Evolutionary conservation across 176 grass and related monocot genomes (phyloP).

Genomic region (Lolium perenne): DNA sequence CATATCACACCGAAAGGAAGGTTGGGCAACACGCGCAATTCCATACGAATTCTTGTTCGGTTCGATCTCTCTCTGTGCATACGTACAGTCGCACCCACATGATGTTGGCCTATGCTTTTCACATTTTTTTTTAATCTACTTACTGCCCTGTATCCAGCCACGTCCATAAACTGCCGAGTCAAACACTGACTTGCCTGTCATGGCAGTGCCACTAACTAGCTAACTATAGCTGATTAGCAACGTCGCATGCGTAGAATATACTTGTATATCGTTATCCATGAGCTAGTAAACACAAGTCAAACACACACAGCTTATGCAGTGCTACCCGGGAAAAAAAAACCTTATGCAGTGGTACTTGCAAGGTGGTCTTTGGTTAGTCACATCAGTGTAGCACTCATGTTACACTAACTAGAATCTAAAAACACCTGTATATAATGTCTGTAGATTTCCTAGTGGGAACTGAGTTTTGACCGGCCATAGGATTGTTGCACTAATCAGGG

Average conservation of each 20-base stretch:
- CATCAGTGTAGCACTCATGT: not conserved
- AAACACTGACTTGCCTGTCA: conserved; percentile 24
- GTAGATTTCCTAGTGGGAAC: no score
- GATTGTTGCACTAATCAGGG: no score
- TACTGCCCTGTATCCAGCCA: conserved; percentile 41
- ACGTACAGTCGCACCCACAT: not conserved
- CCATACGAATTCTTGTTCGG: not conserved
- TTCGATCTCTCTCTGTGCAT: not conserved
- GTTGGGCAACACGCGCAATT: not conserved
- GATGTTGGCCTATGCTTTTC: not conserved
- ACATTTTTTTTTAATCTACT: not conserved
- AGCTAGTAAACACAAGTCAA: not conserved
- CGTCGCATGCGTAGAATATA: not conserved
- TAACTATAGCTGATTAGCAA: not conserved
- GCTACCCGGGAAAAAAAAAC: not conserved
- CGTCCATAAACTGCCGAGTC: conserved; percentile 1
- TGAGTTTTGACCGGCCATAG: no score
- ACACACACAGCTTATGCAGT: not conserved
- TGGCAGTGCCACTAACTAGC: conserved; percentile 10
- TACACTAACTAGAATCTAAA: no score
- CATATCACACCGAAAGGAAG: not conserved
- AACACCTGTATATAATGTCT: no score
- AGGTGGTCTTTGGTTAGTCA: not conserved
- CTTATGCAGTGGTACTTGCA: not conserved
- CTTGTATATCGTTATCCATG: not conserved